Base-by-base conservation (phyloP, 1,284 basidiomycete genomes). In the Pseudozyma thailandica region DNA sequence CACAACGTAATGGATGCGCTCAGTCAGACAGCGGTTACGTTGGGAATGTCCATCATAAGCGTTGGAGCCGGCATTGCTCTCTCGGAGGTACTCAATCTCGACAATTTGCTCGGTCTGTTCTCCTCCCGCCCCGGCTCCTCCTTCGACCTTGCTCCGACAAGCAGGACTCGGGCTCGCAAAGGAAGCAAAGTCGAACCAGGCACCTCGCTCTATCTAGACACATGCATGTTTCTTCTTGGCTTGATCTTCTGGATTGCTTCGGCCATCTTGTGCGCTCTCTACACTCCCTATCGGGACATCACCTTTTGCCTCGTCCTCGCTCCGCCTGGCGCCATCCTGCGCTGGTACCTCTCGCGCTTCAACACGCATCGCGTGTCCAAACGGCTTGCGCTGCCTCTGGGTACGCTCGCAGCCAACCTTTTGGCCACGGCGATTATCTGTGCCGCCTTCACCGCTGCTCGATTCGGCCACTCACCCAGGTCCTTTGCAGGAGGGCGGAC, bases 281-380 rank as follows among this genome's bases (percentile, higher is more conserved):
- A 85, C n/a, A 79, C 83, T 25, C 92, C 88, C 85, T 91, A 93
- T 25, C 89, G 90, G 58, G 86, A 90, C 80, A 92, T 90, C 12
- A 92, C 92, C 15, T 91, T 94, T 52, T 89, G 93, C n/a, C 86
- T 98, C 28, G 85, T 98, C 20, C 92, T 98, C 81, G 89, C 90
- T 16, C 96, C 91, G 66, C 92, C 93, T 3, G 96, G 95, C 27
- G 88, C 93, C 1, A 86, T 97, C 54, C 87, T 91, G 4, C 90
- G 96, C 51, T 98, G 92, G 84, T 75, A 90, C 31, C 87, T 98
- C 33, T 39, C 89, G 49, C 81, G 85, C 45, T 85, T 96, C 65
- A 98, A 98, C 82, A 50, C 79, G 0, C 84, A 85, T 16, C 90
- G 88, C 12, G 84, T 87, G 27, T 89, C 91, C 69, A 89, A 89